Evolutionary conservation across 176 grass and related monocot genomes (phyloP), one percentile per base, ranked within the genome.

Genomic region (Avena sativa): DNA sequence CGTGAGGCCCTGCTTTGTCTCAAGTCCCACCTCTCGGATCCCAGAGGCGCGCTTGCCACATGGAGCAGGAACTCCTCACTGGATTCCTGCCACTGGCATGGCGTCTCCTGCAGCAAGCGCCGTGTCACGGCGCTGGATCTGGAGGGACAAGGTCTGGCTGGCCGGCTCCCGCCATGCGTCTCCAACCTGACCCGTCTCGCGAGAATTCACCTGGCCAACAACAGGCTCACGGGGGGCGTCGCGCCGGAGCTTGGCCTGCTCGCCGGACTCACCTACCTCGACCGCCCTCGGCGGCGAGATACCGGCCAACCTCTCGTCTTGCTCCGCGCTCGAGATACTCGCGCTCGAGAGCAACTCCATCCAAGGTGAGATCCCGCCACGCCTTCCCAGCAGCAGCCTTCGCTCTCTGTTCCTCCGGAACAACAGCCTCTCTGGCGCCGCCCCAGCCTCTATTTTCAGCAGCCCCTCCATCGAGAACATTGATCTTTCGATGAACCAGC

Each of bases 81-180:
- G 4, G 21, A 76, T 44, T 77, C 76, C 83, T 90, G 83, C 78
- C 5, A 4, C 2, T 90, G 83, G 88, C 59, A 44, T 19, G 88
- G 88, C 8, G 70, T 90, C 30, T 25, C n/a, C 0, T 90, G 88
- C 82, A 9, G 30, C 16, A 32, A 19, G 28, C 53, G 0, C 16
- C 84, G 83, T 19, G 88, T 78, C 0, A 26, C 15, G 1, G 78
- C 51, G 1, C 19, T 90, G 62, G 62, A 78, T 7, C 50, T 90
- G 0, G 79, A 78, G 4, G 74, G 46, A 1, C 7, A 71, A 4
- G n/a, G 51, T 1, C 12, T 90, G 36, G 12, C 14, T 9, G 84
- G 88, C 34, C 19, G 32, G 32, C 82, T 90, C 21, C 85, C 88
- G 4, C 19, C 88, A 1, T 83, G 71, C 19, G 30, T 90, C 57